Evolutionary conservation across 192 early-diverging fungal species (phyloP).

Genomic region (Entophlyctis luteolus): DNA sequence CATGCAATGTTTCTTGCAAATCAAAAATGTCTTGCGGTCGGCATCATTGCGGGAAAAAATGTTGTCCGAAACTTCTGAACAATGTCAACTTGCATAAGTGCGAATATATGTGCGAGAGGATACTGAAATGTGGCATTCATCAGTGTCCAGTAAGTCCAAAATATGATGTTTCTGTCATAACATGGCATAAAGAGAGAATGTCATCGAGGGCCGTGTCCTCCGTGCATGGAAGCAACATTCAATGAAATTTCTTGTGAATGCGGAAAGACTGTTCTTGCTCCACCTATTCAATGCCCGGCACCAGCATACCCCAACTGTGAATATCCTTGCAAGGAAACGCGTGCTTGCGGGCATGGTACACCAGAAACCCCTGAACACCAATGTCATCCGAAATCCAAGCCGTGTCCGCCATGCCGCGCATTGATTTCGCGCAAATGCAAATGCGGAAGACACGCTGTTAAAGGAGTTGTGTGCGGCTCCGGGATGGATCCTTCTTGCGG

Average conservation of each 20-base stretch:
- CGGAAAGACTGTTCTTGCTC: constrained; percentile 10
- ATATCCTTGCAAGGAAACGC: background rate
- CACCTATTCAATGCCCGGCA: constrained; percentile 2
- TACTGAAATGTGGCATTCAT: constrained; percentile 8
- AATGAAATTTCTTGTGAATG: constrained; percentile 1
- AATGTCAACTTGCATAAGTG: background rate
- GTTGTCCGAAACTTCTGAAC: background rate
- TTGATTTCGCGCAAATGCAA: background rate
- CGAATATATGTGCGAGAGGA: background rate
- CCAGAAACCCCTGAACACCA: background rate
- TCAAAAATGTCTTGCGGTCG: background rate
- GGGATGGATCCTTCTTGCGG: constrained; percentile 2
- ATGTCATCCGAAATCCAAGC: background rate
- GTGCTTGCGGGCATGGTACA: constrained; percentile 4
- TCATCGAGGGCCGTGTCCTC: constrained; percentile 13
- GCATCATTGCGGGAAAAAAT: background rate
- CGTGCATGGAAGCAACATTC: constrained; percentile 4
- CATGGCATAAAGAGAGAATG: background rate
- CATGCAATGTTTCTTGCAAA: background rate
- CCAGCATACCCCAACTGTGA: background rate
- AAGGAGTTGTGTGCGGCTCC: background rate
- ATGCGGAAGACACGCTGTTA: background rate
- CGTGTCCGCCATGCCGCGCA: constrained; percentile 1
- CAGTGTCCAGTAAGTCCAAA: background rate
- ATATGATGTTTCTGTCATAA: background rate